Evolutionary conservation across 768 basidiomycete species (phyloP).

Genomic region (Suillus sp.): DNA sequence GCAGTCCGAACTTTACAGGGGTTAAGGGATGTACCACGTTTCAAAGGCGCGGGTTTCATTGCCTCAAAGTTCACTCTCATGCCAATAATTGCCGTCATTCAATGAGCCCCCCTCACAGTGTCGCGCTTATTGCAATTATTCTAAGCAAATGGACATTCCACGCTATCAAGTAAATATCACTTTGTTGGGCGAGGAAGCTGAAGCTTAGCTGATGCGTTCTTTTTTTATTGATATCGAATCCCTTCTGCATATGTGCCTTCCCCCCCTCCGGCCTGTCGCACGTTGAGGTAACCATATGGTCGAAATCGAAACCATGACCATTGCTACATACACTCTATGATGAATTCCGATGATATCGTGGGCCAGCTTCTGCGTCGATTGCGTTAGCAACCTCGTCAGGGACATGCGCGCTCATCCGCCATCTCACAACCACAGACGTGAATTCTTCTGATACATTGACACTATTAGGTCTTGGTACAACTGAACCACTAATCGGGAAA

Average conservation of each 20-base stretch:
- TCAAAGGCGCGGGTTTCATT: slow-evolving; percentile 2
- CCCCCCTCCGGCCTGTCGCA: background rate
- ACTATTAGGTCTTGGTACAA: background rate
- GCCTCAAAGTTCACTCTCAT: slow-evolving; percentile 3
- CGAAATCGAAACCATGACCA: too few relatives aligned
- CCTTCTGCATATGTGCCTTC: background rate
- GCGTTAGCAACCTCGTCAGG: background rate
- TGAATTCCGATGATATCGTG: too few relatives aligned
- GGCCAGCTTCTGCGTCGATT: too few relatives aligned
- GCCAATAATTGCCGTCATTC: background rate
- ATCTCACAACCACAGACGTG: background rate
- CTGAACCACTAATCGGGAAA: background rate
- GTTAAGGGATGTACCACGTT: slow-evolving; percentile 1
- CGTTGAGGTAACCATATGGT: background rate
- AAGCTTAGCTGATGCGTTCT: slow-evolving; percentile 6
- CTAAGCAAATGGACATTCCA: background rate
- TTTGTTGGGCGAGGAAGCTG: slow-evolving; percentile 1
- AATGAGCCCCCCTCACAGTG: background rate
- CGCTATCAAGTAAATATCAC: background rate
- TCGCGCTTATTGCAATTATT: background rate
- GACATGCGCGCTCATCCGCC: background rate
- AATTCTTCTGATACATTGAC: slow-evolving; percentile 8
- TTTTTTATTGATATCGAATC: slow-evolving; percentile 5
- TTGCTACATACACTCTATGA: background rate
- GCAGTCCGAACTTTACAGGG: background rate